Evolutionary conservation across 345 rosid genomes (phyloP).

Genomic region (Eutrema heterophyllum): DNA sequence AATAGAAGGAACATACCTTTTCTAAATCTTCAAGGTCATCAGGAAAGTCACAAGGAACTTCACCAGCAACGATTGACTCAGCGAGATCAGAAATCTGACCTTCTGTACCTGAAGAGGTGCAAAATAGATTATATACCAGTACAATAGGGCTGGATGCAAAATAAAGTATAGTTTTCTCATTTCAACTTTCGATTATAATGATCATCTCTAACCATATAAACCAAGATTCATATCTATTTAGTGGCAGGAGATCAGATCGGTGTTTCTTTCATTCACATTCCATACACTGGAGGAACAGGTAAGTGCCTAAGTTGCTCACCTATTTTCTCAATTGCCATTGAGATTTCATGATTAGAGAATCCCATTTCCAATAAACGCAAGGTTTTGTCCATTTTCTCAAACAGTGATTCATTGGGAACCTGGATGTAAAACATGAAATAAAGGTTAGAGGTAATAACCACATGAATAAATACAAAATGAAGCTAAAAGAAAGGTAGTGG

Average conservation of each 20-base stretch:
- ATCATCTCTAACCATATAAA: background rate
- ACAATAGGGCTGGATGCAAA: background rate
- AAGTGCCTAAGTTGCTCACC: slow-evolving; percentile 44
- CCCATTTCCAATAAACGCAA: slow-evolving; percentile 81
- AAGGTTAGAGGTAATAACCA: background rate
- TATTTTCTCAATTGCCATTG: slow-evolving; percentile 70
- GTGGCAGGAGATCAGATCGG: background rate
- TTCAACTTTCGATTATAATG: background rate
- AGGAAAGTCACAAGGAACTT: slow-evolving; percentile 26
- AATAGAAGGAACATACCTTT: slow-evolving; percentile 12
- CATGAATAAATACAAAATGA: background rate
- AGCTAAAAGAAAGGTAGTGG: background rate
- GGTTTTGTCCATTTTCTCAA: slow-evolving; percentile 74
- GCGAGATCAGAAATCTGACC: slow-evolving; percentile 67
- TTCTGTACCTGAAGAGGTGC: slow-evolving; percentile 52
- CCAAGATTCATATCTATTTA: background rate
- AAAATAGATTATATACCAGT: background rate
- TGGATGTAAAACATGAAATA: slow-evolving; percentile 10
- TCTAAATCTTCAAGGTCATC: slow-evolving; percentile 12
- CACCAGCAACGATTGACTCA: slow-evolving; percentile 55
- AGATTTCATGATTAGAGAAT: slow-evolving; percentile 74
- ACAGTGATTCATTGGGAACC: slow-evolving; percentile 51
- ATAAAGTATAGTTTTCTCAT: background rate
- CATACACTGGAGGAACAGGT: background rate
- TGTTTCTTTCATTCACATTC: background rate